phyloP scores from a whole-genome alignment of 129 eudicot genomes.

The Artemisia tridentata region DNA sequence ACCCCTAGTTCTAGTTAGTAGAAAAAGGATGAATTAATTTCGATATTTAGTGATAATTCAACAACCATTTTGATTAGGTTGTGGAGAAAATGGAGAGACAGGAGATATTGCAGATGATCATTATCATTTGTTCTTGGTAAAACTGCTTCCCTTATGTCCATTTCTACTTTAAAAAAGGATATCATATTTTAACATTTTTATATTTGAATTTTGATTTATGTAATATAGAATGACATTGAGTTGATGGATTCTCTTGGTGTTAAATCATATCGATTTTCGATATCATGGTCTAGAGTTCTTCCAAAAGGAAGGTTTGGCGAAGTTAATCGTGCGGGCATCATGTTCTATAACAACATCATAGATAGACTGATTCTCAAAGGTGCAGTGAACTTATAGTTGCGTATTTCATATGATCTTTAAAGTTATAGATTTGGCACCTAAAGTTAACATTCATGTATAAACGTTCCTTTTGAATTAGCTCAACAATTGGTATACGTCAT shows the following conservation, averaged over 20 bases:
- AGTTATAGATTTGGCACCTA: neutral
- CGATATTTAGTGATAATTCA: neutral
- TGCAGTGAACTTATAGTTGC: neutral
- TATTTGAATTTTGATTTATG: neutral
- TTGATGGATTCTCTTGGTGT: constrained; percentile 66
- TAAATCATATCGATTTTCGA: constrained; percentile 66
- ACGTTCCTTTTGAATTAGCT: neutral
- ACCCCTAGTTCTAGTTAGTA: too few species aligned
- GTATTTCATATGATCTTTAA: too few species aligned
- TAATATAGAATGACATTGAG: constrained; percentile 70
- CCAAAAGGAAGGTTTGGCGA: constrained; percentile 77
- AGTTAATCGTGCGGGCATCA: constrained; percentile 51
- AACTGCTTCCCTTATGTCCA: neutral
- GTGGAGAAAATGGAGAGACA: constrained; percentile 34
- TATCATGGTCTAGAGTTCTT: constrained; percentile 86
- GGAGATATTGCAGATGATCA: constrained; percentile 81
- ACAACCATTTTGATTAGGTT: constrained; percentile 16
- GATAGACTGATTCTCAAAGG: constrained; percentile 61
- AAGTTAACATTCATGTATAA: neutral
- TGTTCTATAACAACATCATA: constrained; percentile 57
- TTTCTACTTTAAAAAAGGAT: neutral
- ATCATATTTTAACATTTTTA: neutral
- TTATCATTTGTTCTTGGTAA: constrained; percentile 75
- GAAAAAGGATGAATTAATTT: neutral
- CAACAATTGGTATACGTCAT: neutral